Evolutionary conservation across 257 asterid genomes (phyloP), one percentile per base, ranked within the genome.

Genomic region (Eucommia ulmoides): DNA sequence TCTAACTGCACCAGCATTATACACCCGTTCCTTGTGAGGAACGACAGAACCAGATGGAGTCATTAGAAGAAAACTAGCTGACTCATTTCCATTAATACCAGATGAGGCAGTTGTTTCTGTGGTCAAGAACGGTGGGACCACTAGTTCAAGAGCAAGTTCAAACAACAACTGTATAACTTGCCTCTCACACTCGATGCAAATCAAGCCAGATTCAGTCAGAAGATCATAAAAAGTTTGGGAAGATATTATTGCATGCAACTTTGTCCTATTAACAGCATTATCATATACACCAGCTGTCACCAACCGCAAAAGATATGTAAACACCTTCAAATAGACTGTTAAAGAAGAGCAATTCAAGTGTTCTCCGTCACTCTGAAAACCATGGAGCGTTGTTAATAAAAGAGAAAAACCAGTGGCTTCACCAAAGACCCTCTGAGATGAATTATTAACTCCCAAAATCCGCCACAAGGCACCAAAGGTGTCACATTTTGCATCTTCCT

Each of bases 371-470:
- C 67, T 80, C 65, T 78, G 95, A 60, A 91, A 79, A 59, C 81
- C 69, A 53, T 91, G 96, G 61, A 91, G 94, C 22, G 93, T 83
- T 61, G 99, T 83, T 44, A 86, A 62, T 54, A 91, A 59, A 62
- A 91, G 93, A 70, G 99, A 91, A 73, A 91, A 86, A 35, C 99
- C 96, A 63, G 96, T 81, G 60, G 94, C 82, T 75, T 86, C 99
- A 62, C 99, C 99, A 79, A 91, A 91, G 68, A 86, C 93, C 77
- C 93, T 77, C 77, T 77, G 99, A 63, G 99, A 93, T 17, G 93
- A 75, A 54, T 52, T 60, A 70, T 91, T 86, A 61, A 63, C 75
- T 50, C 91, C 96, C 56, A 91, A 63, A 63, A 91, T 73, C 57
- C 96, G 83, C 95, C 96, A 91, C 47, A 91, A 60, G 74, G 91